A percentile compares a stretch with the other conserved stretches of the same genome.
phyloP scores from a whole-genome alignment of 352 stramenopile genomes.

The Phytophthora pini region DNA sequence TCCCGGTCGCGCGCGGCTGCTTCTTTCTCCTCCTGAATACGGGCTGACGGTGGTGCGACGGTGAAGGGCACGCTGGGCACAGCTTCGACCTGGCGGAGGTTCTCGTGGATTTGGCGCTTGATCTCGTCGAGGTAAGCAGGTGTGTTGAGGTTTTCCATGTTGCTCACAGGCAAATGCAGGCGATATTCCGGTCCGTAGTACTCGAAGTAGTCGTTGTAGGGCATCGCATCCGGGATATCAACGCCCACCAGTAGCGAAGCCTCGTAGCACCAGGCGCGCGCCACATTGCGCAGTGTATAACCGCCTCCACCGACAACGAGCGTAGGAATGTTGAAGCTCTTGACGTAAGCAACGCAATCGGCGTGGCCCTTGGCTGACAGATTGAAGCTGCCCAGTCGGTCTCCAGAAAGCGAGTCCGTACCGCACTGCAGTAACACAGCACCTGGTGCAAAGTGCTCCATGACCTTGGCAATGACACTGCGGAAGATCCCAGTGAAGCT shows the following conservation, averaged over 20 bases:
- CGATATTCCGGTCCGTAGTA: conserved; percentile 99
- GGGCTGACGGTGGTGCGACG: conserved; percentile 65
- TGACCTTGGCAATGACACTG: conserved; percentile 96
- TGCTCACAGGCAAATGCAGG: conserved; percentile 96
- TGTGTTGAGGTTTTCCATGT: conserved; percentile 98
- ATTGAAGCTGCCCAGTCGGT: conserved; percentile 99
- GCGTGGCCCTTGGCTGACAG: conserved; percentile 97
- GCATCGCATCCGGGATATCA: conserved; percentile 95
- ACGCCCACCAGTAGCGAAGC: conserved; percentile 95
- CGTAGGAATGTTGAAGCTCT: conserved; percentile 96
- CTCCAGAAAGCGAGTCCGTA: conserved; percentile 98
- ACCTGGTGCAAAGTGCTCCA: conserved; percentile 95
- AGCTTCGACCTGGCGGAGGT: conserved; percentile 95
- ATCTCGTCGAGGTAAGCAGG: conserved; percentile 91
- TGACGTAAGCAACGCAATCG: conserved; percentile 97
- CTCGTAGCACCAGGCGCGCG: conserved; percentile 94
- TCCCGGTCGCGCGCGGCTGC: conserved; percentile 57
- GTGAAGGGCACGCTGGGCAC: conserved; percentile 98
- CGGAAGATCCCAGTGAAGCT: conserved; percentile 92
- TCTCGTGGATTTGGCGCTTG: conserved; percentile 92
- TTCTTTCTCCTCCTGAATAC: conserved; percentile 56
- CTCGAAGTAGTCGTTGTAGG: conserved; percentile 99
- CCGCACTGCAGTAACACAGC: conserved; percentile 99
- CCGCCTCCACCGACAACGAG: conserved; percentile 97
- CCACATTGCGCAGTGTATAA: conserved; percentile 98